These are phyloP conservation scores for Cymodocea nodosa DNA, from an alignment of 116 monocot genomes.

Conservation along the genomic window DNA sequence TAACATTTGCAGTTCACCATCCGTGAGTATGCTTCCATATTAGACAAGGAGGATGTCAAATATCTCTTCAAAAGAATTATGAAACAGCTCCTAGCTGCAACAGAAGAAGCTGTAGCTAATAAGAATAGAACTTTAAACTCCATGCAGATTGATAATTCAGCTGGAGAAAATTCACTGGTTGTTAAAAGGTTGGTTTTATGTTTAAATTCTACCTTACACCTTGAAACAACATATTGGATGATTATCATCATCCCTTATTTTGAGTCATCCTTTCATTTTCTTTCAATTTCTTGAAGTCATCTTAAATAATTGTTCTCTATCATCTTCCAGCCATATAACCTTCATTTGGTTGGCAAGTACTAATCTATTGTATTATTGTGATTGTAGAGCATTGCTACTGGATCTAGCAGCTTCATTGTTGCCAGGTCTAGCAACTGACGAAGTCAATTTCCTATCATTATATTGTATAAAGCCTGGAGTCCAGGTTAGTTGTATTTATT, in stretches of 20 bases:
- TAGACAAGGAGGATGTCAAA: conserved; percentile 46
- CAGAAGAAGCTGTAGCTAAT: conserved; percentile 29
- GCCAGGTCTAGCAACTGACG: conserved; percentile 57
- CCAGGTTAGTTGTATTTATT: conserved; percentile 25
- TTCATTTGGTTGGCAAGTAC: background rate
- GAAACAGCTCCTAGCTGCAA: conserved; percentile 42
- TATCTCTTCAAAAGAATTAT: conserved; percentile 38
- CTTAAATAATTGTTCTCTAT: background rate
- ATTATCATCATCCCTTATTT: no score
- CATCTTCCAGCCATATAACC: background rate
- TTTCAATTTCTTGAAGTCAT: no score
- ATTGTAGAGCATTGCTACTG: conserved; percentile 60
- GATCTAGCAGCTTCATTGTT: conserved; percentile 71
- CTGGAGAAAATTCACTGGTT: conserved; percentile 22
- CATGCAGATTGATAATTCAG: conserved; percentile 50
- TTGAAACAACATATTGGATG: no score
- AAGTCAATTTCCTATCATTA: conserved; percentile 35
- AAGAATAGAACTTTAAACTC: conserved; percentile 25
- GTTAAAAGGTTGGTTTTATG: conserved; percentile 18
- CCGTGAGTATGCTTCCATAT: conserved; percentile 62
- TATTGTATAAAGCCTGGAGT: conserved; percentile 57
- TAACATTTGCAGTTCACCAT: conserved; percentile 45
- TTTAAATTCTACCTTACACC: background rate
- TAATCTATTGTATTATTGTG: background rate
- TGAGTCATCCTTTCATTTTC: no score